These are phyloP conservation scores for Crithidia thermophila DNA, from an alignment of 208 protist genomes.

Conservation along the genomic window DNA sequence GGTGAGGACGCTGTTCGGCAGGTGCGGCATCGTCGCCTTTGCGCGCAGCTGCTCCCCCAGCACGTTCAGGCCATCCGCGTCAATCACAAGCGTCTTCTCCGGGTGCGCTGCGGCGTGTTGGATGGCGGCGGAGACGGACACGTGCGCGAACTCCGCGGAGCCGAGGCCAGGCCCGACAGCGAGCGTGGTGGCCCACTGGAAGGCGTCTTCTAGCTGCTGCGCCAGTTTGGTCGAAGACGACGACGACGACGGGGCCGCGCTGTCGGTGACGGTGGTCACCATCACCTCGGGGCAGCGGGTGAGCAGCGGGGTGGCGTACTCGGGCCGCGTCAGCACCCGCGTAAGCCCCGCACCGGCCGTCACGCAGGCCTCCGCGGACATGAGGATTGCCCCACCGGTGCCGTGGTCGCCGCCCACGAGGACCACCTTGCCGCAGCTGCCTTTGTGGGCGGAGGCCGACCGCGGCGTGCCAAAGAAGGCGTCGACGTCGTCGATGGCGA, in stretches of 20 bases:
- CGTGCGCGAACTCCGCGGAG: constrained; percentile 35
- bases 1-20: constrained; percentile 68
- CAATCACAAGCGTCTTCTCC: constrained; percentile 61
- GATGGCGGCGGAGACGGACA: constrained; percentile 30
- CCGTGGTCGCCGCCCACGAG: constrained; percentile 75
- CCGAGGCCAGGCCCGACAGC: constrained; percentile 78
- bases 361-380: constrained; percentile 79
- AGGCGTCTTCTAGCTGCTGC: constrained; percentile 28
- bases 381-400: constrained; percentile 75
- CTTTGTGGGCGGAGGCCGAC: constrained; percentile 60
- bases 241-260: neutral
- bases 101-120: constrained; percentile 34
- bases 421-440: constrained; percentile 59
- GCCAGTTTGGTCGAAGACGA: constrained; percentile 1
- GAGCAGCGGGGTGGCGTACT: constrained; percentile 64
- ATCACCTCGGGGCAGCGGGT: constrained; percentile 84
- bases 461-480: constrained; percentile 42
- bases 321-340: constrained; percentile 58
- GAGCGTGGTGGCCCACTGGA: constrained; percentile 57
- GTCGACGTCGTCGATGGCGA: constrained; percentile 45
- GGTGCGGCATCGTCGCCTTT: constrained; percentile 2
- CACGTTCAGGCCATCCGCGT: constrained; percentile 78
- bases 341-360: constrained; percentile 63
- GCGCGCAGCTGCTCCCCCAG: constrained; percentile 24
- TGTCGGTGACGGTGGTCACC: constrained; percentile 23